Evolutionary conservation across 78 protist species (phyloP), one percentile per base, ranked within the genome.

Genomic region (Diacronema lutheri): DNA sequence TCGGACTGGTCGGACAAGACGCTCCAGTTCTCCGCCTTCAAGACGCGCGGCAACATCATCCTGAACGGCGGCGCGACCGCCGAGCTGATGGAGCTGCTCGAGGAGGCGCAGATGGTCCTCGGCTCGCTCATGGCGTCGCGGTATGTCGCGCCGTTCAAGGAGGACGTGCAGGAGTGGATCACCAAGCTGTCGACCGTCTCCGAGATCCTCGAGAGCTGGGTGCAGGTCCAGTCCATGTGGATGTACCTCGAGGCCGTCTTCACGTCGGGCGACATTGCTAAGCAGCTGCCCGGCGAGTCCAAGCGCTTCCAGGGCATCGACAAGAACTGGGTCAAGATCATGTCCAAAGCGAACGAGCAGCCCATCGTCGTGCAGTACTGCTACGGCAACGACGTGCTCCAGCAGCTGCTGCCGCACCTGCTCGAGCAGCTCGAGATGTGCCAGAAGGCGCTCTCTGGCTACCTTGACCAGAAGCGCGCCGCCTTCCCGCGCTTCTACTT

Each of bases 401-500:
- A 93, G 79, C 62, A 88, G 13, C 71, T 93, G 60, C 89, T 91
- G 20, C 95, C 92, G 46, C 90, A 90, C 84, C 78, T 96, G 64
- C 50, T 62, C 29, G 95, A 92, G 31, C 93, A 92, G 82, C 91
- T 96, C 26, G 98, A 96, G 81, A 57, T 84, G 29, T 96, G 98
- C 92, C 98, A 94, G 71, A 91, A 92, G 84, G 81, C 93, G 31
- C 91, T 96, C 31, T 44, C 87, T 4, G 89, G 93, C 37, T 96
- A 96, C 85, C 86, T 96, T 12, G 98, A 96, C 64, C 26, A 38
- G 58, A 96, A 96, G 82, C 92, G 97, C 4, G 21, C 37, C 20
- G 38, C 83, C 6, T 96, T 94, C 91, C 96, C 97, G 11, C 96
- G 98, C 60, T 96, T 96, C 92, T 96, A 86, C 88, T 96, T 96